Percentiles rank a stretch among this genome's conserved stretches.
Conservation (phyloP, 2,329 filamentous ascomycete genomes). For the Sarocladiaceae sp. region DNA sequence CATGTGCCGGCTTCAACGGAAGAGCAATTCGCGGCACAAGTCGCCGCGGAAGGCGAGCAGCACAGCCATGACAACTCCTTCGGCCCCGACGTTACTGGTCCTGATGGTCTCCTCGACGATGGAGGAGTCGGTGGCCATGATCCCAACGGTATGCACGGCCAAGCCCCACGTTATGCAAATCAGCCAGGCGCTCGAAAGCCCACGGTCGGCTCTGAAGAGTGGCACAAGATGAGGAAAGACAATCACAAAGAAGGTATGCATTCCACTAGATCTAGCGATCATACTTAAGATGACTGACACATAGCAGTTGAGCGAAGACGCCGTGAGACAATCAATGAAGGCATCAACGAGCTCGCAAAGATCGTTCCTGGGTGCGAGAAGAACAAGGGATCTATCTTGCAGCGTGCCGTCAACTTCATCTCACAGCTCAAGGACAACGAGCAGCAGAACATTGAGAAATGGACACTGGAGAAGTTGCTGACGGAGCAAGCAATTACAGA, state of each 20-base stretch:
- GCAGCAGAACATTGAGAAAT: slow-evolving; percentile 89
- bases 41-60: slow-evolving; percentile 26
- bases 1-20: slow-evolving; percentile 55
- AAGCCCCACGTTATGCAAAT: slow-evolving; percentile 28
- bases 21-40: slow-evolving; percentile 55
- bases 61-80: slow-evolving; percentile 29
- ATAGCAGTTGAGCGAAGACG: slow-evolving; percentile 83
- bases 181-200: slow-evolving; percentile 59
- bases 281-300: neutral
- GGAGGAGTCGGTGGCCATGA: slow-evolving; percentile 25
- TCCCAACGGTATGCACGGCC: slow-evolving; percentile 35
- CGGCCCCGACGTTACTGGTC: slow-evolving; percentile 26
- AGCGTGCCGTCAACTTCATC: slow-evolving; percentile 92
- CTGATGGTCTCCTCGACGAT: slow-evolving; percentile 26
- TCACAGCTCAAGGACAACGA: slow-evolving; percentile 92
- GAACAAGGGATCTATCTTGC: slow-evolving; percentile 96
- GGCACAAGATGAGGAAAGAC: slow-evolving; percentile 95
- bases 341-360: slow-evolving; percentile 96
- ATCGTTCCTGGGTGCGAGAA: slow-evolving; percentile 98
- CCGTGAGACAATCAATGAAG: slow-evolving; percentile 97
- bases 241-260: slow-evolving; percentile 98
- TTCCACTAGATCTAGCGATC: slow-evolving; percentile 5
- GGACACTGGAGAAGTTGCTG: slow-evolving; percentile 85
- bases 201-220: slow-evolving; percentile 91
- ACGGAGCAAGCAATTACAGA: slow-evolving; percentile 88